Base-by-base conservation (phyloP, 768 basidiomycete genomes). In the Panaeolus cyanescens region DNA sequence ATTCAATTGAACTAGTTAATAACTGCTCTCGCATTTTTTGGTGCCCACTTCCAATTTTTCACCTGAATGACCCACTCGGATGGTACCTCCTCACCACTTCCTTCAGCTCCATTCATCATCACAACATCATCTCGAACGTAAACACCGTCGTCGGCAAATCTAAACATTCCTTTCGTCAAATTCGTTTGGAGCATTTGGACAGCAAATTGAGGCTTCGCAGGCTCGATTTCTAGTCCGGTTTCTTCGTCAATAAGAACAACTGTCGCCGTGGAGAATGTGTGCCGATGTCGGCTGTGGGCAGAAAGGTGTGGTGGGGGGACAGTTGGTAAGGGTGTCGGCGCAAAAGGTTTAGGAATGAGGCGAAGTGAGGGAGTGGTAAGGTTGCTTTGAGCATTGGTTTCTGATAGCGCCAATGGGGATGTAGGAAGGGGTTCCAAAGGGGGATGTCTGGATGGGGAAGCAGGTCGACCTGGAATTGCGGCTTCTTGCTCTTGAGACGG, bases 21-120 rank as follows among this genome's bases (percentile, higher is more conserved):
- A 28, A 50, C 45, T 28, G 45, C 45, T 20, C 45, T 28, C 4
- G 45, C 45, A 50, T 50, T 50, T 50, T 50, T 68, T 0, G 69
- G 70, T 1, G 74, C 74, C 77, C 77, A 80, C 68, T 72, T 78
- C 79, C 79, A 80, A 59, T 74, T 70, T 63, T 71, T 75, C 7
- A 78, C 77, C 59, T 75, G 73, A n/a, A 79, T 75, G 33, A 74
- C 70, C 77, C 79, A 80, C 68, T 79, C 77, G 4, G 74, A 72
- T 15, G 45, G 45, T 12, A 50, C 45, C 45, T 50, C 45, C 15
- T 50, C 45, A 12, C 30, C 45, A 42, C 40, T 9, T 6, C 45
- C 45, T 42, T 72, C 69, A 68, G 70, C 68, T 58, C 66, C 70
- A 30, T 64, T 68, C 30, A 61, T 70, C n/a, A 61, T 63, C 9